phyloP scores from a whole-genome alignment of 2,329 filamentous ascomycete species.

The Cercospora sp. region DNA sequence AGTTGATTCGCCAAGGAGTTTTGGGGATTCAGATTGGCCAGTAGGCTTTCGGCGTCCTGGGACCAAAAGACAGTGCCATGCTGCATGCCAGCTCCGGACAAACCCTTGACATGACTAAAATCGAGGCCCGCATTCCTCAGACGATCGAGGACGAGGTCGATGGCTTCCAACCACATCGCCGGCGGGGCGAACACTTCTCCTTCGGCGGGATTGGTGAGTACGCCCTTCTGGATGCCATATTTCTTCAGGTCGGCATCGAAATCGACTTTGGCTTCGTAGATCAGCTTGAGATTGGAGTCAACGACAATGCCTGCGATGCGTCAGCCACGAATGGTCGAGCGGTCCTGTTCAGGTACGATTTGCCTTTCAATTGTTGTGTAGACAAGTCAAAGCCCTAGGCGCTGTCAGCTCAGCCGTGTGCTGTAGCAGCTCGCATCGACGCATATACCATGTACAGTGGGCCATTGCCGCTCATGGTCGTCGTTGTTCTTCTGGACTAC shows the following conservation, averaged over 20 bases:
- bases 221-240: conserved; percentile 78
- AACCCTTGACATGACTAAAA: conserved; percentile 71
- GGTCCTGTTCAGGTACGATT: not conserved
- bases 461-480: not conserved
- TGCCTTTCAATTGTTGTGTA: conserved; percentile 93
- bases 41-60: conserved; percentile 62
- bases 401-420: not conserved
- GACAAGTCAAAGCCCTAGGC: conserved; percentile 81
- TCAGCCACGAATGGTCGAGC: conserved; percentile 3
- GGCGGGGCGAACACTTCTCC: conserved; percentile 92
- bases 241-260: conserved; percentile 81
- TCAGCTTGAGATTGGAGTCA: conserved; percentile 74
- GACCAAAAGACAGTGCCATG: conserved; percentile 97
- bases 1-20: conserved; percentile 73
- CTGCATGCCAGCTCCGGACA: conserved; percentile 94
- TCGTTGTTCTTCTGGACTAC: not conserved
- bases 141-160: conserved; percentile 78
- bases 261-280: conserved; percentile 86
- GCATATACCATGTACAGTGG: conserved; percentile 25
- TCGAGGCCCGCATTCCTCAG: conserved; percentile 70
- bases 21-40: conserved; percentile 60
- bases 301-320: conserved; percentile 70
- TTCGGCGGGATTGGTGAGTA: conserved; percentile 75
- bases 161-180: conserved; percentile 88
- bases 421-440: not conserved